Evolutionary conservation across 2,329 filamentous ascomycete species (phyloP).

Genomic region (Pseudogymnoascus sp.): DNA sequence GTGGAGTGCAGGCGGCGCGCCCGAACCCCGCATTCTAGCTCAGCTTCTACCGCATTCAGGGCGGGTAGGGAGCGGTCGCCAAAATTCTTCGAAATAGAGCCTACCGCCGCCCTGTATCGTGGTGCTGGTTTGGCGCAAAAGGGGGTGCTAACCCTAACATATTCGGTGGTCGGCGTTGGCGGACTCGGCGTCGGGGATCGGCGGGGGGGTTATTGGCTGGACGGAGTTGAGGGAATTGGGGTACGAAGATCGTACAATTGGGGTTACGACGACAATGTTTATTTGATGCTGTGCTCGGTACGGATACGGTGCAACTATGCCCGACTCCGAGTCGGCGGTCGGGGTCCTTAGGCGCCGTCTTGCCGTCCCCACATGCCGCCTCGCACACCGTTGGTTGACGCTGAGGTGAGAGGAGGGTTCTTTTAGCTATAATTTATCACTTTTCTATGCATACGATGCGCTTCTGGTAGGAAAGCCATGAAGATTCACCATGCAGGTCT

Average conservation of each 20-base stretch:
- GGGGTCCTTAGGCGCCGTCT: not conserved
- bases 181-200: not conserved
- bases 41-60: not conserved
- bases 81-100: slow-evolving; percentile 6
- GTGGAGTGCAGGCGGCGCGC: not conserved
- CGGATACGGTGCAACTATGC: not conserved
- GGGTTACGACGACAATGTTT: not conserved
- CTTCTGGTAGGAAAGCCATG: not conserved
- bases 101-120: not conserved
- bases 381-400: not conserved
- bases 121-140: not conserved
- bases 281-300: not conserved
- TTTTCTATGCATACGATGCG: not conserved
- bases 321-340: not conserved
- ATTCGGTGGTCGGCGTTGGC: not conserved
- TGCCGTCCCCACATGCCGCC: not conserved
- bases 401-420: not conserved
- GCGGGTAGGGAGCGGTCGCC: not conserved
- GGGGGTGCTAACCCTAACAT: not conserved
- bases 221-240: not conserved
- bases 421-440: not conserved
- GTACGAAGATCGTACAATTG: not conserved
- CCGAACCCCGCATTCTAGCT: not conserved
- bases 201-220: not conserved
- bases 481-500: not conserved